These are phyloP conservation scores for Pichia inconspicua DNA, from an alignment of 1,139 yeast species.

Conservation along the genomic window DNA sequence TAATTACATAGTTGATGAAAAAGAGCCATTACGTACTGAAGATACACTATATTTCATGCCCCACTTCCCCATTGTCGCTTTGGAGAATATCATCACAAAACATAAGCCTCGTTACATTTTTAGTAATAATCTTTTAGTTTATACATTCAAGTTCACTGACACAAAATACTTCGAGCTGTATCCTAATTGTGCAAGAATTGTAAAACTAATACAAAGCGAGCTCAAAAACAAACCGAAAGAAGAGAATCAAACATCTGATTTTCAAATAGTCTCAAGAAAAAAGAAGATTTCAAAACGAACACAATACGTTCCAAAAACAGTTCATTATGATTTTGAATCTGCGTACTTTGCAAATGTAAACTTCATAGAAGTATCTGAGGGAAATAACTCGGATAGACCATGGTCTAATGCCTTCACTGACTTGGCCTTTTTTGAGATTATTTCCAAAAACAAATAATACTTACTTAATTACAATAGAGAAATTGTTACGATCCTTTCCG, in stretches of 20 bases:
- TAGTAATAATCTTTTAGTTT: slow-evolving; percentile 40
- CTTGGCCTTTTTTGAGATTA: slow-evolving; percentile 14
- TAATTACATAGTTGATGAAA: slow-evolving; percentile 25
- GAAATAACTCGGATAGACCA: slow-evolving; percentile 10
- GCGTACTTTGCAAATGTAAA: slow-evolving; percentile 28
- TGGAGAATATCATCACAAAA: slow-evolving; percentile 31
- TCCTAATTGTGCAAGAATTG: slow-evolving; percentile 31
- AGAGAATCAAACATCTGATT: slow-evolving; percentile 22
- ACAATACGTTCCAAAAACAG: slow-evolving; percentile 24
- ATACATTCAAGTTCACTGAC: slow-evolving; percentile 37
- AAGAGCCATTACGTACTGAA: neutral
- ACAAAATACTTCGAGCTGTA: slow-evolving; percentile 32
- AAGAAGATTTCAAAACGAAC: slow-evolving; percentile 24
- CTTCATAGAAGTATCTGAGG: slow-evolving; percentile 2
- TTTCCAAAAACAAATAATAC: neutral
- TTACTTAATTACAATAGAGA: slow-evolving; percentile 34
- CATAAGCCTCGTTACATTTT: slow-evolving; percentile 34
- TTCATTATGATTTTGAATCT: slow-evolving; percentile 31
- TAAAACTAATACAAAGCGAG: slow-evolving; percentile 8
- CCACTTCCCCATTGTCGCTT: slow-evolving; percentile 41
- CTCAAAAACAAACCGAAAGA: slow-evolving; percentile 7
- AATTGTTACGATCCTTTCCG: slow-evolving; percentile 57
- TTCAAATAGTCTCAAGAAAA: slow-evolving; percentile 27
- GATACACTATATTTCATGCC: slow-evolving; percentile 38
- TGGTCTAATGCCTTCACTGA: slow-evolving; percentile 25